Evolutionary conservation across 495 filamentous ascomycete species (phyloP), one percentile per base, ranked within the genome.

Genomic region (Neurospora sp.): DNA sequence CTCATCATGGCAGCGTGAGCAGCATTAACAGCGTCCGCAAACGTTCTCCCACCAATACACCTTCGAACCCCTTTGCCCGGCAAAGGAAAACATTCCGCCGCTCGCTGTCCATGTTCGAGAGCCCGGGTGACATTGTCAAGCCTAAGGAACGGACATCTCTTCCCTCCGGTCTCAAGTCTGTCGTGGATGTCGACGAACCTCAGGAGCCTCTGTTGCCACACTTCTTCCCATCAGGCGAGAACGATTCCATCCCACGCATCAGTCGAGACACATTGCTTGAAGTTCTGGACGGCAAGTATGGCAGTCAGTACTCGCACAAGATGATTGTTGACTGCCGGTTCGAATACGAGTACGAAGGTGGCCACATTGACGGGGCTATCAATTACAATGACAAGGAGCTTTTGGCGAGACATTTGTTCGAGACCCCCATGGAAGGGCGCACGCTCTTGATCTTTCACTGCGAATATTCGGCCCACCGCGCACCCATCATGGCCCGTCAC

Each of bases 311-410:
- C 77, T 89, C 92, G 70, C 87, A 93, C 73, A 89, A 91, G 74
- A 86, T 96, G 80, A 85, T 99, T 75, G 89, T 99, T 70, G 96
- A 99, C 78, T 99, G 96, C 79, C 92, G 96, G 12, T 99, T 99
- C 80, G 96, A 98, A 82, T 99, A 98, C 80, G 96, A 99, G 82
- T 99, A 94, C 80, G 91, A 97, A 40, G 96, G 96, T 61, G 96
- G 96, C 20, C 96, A 99, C 78, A 97, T 99, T 74, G 87, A 92
- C 69, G 92, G 92, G 0, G 96, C 96, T 40, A 83, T 97, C 77
- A 99, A 99, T 83, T 93, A 92, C 84, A 98, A 97, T 79, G 93
- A 97, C 82, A 98, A 97, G 82, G 95, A 98, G 75, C 81, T 89
- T 40, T 84, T 99, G 73, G 89, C 94, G 1, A 83, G 84, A 69